Evolutionary conservation across 164 flowering plant species (phyloP), one percentile per base, ranked within the genome.

Genomic region (Macadamia tetraphylla): DNA sequence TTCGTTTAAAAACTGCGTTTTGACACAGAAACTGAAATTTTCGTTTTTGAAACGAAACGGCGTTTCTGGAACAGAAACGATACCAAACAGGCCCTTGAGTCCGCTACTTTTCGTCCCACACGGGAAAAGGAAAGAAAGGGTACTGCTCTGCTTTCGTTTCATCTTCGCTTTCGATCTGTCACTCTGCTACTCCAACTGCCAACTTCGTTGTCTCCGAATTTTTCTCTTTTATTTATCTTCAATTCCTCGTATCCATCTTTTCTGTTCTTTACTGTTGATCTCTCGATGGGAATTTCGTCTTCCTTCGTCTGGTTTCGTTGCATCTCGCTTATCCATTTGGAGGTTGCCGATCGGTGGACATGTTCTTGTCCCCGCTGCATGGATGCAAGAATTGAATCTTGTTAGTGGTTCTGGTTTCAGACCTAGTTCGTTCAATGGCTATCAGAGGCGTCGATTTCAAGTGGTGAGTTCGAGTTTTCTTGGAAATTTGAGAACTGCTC

Each of bases 371-470:
- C 60, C 8, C 23, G 48, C 40, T 29, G 57, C 64, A 46, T 18
- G 68, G 60, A 65, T 14, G 64, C 40, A 5, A 35, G 3, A 35
- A 14, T 48, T 40, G 49, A 49, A 57, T 68, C 62, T 53, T 56
- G 64, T 51, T 35, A 58, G 29, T 55, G 56, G 57, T 31, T 74
- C 15, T 65, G 63, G 74, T 71, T 69, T 75, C 70, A 66, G 66
- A 60, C 65, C 71, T 64, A 65, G 52, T 60, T 65, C 18, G 40
- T 65, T 65, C 29, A 14, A 92, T 92, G 96, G 91, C 96, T 23
- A 85, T 84, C 55, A 81, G 86, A 75, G 94, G 95, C 70, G 86
- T 87, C 6, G 90, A 90, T 86, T 88, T 92, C 83, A 92, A 92
- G 81, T 92, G 98, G 98, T 89, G 2, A 65, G 80, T 59, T 69